Evolutionary conservation across 2,329 filamentous ascomycete genomes (phyloP).

Genomic region (Pestalotiopsis sp.): DNA sequence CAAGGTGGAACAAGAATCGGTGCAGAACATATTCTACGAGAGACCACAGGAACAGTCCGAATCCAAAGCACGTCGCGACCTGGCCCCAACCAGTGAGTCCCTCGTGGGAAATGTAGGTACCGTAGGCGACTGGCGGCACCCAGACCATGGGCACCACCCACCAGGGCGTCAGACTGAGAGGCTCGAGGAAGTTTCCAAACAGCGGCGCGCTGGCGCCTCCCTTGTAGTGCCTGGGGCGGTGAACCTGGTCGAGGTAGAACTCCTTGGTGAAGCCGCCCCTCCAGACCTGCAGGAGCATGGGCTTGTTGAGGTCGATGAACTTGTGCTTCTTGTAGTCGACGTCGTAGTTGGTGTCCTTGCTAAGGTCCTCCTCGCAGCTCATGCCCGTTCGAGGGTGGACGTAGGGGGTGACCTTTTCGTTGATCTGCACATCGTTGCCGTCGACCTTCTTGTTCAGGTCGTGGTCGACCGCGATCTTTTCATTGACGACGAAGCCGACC

Average conservation of each 20-base stretch:
- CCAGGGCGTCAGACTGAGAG: conserved; percentile 94
- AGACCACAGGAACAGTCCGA: conserved; percentile 82
- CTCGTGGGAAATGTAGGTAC: conserved; percentile 64
- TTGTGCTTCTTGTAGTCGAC: conserved; percentile 88
- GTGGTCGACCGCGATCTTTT: conserved; percentile 49
- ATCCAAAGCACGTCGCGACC: conserved; percentile 64
- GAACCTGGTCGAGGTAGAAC: conserved; percentile 97
- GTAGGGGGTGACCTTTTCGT: conserved; percentile 30
- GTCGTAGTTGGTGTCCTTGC: conserved; percentile 76
- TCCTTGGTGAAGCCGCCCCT: conserved; percentile 84
- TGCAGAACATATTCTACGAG: conserved; percentile 89
- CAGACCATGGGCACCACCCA: conserved; percentile 84
- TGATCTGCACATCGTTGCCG: conserved; percentile 37
- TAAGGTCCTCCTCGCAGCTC: conserved; percentile 85
- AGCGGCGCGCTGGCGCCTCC: conserved; percentile 90
- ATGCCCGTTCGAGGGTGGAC: conserved; percentile 77
- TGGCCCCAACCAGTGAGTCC: conserved; percentile 56
- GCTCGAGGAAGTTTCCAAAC: conserved; percentile 98
- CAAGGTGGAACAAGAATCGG: conserved; percentile 90
- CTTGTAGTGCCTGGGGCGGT: conserved; percentile 93
- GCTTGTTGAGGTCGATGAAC: conserved; percentile 86
- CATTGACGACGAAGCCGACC: conserved; percentile 75
- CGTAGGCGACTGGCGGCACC: conserved; percentile 80
- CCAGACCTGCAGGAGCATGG: conserved; percentile 88
- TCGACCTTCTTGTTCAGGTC: conserved; percentile 34